These are phyloP conservation scores for Phoenix roebelenii DNA, from an alignment of 176 grass and related monocot species.

Conservation along the genomic window DNA sequence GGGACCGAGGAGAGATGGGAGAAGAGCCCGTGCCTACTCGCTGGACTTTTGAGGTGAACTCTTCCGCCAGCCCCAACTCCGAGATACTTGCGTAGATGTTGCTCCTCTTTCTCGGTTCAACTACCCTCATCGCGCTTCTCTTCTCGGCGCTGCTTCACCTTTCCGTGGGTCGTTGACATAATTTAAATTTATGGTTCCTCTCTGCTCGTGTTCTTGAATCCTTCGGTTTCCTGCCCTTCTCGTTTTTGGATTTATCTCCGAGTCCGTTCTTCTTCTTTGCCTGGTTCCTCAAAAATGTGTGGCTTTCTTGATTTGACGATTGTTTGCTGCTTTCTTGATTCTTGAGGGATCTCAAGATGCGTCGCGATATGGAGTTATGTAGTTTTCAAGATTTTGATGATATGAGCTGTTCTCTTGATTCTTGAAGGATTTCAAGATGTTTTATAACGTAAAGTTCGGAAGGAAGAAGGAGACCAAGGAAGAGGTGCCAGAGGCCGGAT, in stretches of 20 bases:
- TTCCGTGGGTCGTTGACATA: too few relatives aligned
- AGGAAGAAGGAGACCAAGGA: slow-evolving; percentile 25
- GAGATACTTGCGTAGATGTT: too few relatives aligned
- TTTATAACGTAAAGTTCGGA: slow-evolving; percentile 46
- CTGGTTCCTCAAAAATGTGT: background rate
- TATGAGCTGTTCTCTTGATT: too few relatives aligned
- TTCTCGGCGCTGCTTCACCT: too few relatives aligned
- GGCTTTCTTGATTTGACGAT: background rate
- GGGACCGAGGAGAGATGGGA: slow-evolving; percentile 14
- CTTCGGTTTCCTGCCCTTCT: background rate
- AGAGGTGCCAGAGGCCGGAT: background rate
- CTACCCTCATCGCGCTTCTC: too few relatives aligned
- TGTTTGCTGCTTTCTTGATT: slow-evolving; percentile 3
- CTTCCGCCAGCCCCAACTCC: background rate
- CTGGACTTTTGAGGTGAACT: slow-evolving; percentile 59
- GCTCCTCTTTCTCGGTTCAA: too few relatives aligned
- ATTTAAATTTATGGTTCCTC: too few relatives aligned
- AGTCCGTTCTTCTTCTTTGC: background rate
- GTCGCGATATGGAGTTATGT: slow-evolving; percentile 31
- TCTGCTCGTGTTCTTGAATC: too few relatives aligned
- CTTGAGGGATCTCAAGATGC: slow-evolving; percentile 40
- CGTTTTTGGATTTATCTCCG: background rate
- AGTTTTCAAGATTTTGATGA: too few relatives aligned
- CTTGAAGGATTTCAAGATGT: slow-evolving; percentile 46
- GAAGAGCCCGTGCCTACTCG: slow-evolving; percentile 39